Conservation (phyloP, 257 asterid genomes). For the Linderniella brevidens region DNA sequence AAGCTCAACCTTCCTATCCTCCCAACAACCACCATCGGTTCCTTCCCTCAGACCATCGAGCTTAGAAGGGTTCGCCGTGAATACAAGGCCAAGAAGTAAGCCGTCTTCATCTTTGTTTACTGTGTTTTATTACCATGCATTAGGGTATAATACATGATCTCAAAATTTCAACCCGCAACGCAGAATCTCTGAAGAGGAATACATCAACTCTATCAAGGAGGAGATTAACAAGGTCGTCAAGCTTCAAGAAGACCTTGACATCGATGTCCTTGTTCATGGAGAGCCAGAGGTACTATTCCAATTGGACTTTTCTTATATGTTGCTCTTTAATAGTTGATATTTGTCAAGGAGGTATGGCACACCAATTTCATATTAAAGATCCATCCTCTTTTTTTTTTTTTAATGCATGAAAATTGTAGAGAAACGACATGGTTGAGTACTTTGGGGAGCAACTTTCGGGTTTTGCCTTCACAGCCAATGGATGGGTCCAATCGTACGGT, state of each 20-base stretch:
- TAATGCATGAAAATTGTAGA: constrained; percentile 15
- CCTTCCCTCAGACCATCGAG: constrained; percentile 79
- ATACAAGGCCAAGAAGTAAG: constrained; percentile 74
- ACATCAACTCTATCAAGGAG: constrained; percentile 30
- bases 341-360: no score
- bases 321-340: no score
- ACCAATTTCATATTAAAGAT: no score
- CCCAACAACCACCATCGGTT: constrained; percentile 89
- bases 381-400: no score
- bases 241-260: constrained; percentile 51
- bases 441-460: constrained; percentile 55
- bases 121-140: neutral
- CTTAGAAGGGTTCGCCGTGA: constrained; percentile 86
- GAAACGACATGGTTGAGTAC: constrained; percentile 58
- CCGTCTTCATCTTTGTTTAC: neutral
- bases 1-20: constrained; percentile 70
- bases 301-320: neutral
- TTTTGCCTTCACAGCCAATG: constrained; percentile 46
- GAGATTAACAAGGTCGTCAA: constrained; percentile 45
- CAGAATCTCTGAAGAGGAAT: constrained; percentile 43
- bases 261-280: constrained; percentile 53
- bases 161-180: neutral
- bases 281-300: constrained; percentile 44
- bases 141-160: no score
- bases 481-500: constrained; percentile 58